These are phyloP conservation scores for Macrocybe gigantea DNA, from an alignment of 768 basidiomycete species.

Conservation along the genomic window DNA sequence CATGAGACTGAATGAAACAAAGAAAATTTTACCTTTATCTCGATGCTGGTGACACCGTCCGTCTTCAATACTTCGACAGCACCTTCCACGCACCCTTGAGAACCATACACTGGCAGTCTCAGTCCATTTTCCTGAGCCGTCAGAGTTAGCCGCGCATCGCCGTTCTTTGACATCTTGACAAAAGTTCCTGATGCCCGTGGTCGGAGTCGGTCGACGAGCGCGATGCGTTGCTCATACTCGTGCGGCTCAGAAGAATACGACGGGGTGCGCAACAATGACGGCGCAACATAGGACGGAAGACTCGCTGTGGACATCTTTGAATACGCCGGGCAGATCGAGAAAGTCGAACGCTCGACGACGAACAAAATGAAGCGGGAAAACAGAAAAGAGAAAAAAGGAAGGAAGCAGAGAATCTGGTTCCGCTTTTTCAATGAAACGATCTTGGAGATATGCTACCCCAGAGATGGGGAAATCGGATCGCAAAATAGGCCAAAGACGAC, in stretches of 20 bases:
- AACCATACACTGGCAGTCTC: constrained; percentile 53
- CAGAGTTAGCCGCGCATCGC: constrained; percentile 46
- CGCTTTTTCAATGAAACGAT: not conserved
- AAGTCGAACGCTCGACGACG: too few species aligned
- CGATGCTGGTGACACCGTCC: constrained; percentile 53
- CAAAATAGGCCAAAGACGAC: constrained; percentile 3
- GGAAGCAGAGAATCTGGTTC: not conserved
- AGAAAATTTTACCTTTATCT: constrained; percentile 45
- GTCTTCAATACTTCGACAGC: constrained; percentile 47
- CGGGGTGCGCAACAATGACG: constrained; percentile 31
- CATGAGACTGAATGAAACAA: not conserved
- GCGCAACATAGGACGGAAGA: constrained; percentile 42
- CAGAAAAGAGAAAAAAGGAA: not conserved
- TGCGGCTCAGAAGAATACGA: constrained; percentile 53
- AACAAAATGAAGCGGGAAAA: too few species aligned
- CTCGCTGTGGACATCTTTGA: constrained; percentile 46
- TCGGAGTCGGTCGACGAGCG: constrained; percentile 33
- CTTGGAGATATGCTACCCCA: not conserved
- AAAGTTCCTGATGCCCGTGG: constrained; percentile 42
- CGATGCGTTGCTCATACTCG: constrained; percentile 46
- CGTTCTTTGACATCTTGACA: constrained; percentile 53
- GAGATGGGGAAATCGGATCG: constrained; percentile 3
- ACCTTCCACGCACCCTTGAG: constrained; percentile 47
- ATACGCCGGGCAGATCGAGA: not conserved
- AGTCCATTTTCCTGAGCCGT: constrained; percentile 44